Evolutionary conservation across 805 yeast species (phyloP), one percentile per base, ranked within the genome.

Genomic region (Metschnikowia colocasiae): DNA sequence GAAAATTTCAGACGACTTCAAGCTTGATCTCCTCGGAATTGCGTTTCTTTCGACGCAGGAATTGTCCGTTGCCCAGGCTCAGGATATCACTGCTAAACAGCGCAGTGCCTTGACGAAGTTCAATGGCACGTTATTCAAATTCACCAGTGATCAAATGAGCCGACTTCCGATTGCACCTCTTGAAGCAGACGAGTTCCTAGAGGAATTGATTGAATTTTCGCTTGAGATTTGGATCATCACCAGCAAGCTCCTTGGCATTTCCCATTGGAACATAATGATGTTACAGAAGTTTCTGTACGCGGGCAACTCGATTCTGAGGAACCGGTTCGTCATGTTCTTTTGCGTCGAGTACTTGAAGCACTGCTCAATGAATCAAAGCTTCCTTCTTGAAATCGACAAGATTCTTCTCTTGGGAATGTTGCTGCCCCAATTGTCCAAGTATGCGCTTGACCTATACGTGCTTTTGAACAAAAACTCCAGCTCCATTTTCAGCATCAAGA

Each of bases 201-300:
- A 51, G 5, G 50, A 43, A 20, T 40, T 58, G 3, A 57, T 70
- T 9, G 74, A 70, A 45, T 42, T 52, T 15, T 46, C 57, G 20
- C 56, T 70, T n/a, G 53, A 56, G 15, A 47, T 63, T 1, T 72
- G 76, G 76, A 51, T 66, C 8, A 40, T 54, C 45, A 22, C 48
- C 57, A n/a, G 52, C 47, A 34, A 39, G 57, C 5, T 49, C 53
- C 13, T 53, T 48, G 18, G 52, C 46, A 35, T 54, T 48, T 19
- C 68, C 55, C 52, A 49, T 48, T 72, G 77, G 77, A 67, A 66
- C 41, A 58, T 57, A 37, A 49, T 72, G 37, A 56, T 67, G 25
- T 58, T 69, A 20, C 77, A 70, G 45, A 62, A 60, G 27, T 72
- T 56, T 51, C 71, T 74, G 1, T 72, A 69, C 46, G 54, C 68